phyloP scores from a whole-genome alignment of 352 stramenopile species.

The Phytopythium kandeliae region DNA sequence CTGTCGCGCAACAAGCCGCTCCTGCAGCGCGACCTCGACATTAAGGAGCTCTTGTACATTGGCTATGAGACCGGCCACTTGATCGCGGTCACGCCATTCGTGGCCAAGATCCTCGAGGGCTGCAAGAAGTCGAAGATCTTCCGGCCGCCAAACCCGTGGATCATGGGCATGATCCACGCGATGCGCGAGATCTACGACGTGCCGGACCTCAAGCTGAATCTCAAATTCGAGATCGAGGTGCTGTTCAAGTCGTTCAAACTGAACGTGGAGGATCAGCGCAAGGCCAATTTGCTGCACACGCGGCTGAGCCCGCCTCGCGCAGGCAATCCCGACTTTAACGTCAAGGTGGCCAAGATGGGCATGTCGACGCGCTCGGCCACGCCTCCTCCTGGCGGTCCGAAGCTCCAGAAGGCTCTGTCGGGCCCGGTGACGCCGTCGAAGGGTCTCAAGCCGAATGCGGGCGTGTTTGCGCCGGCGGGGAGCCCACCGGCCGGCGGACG shows the following conservation, averaged over 20 bases:
- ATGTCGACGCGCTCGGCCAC: slow-evolving; percentile 40
- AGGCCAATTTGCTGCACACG: slow-evolving; percentile 87
- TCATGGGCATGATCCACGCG: slow-evolving; percentile 98
- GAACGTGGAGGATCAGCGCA: slow-evolving; percentile 95
- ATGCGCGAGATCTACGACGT: slow-evolving; percentile 98
- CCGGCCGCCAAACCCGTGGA: slow-evolving; percentile 97
- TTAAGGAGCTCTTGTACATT: slow-evolving; percentile 98
- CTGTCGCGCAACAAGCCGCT: slow-evolving; percentile 97
- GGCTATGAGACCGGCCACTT: slow-evolving; percentile 95
- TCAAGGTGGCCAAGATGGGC: slow-evolving; percentile 83
- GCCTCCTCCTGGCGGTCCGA: slow-evolving; percentile 41
- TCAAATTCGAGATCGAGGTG: slow-evolving; percentile 99
- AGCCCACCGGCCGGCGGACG: slow-evolving; percentile 30
- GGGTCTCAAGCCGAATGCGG: slow-evolving; percentile 31
- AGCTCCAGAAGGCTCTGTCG: slow-evolving; percentile 26
- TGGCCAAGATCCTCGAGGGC: slow-evolving; percentile 98
- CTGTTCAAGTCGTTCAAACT: slow-evolving; percentile 99
- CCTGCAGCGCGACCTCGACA: slow-evolving; percentile 96
- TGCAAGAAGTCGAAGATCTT: slow-evolving; percentile 98
- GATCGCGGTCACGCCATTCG: slow-evolving; percentile 97
- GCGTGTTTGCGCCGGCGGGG: slow-evolving; percentile 40
- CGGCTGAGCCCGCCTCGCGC: slow-evolving; percentile 90
- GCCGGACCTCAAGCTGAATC: slow-evolving; percentile 99
- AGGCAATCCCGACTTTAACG: slow-evolving; percentile 98
- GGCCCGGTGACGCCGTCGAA: slow-evolving; percentile 59